Evolutionary conservation across 2,329 filamentous ascomycete species (phyloP).

Genomic region (Fusarium graminum): DNA sequence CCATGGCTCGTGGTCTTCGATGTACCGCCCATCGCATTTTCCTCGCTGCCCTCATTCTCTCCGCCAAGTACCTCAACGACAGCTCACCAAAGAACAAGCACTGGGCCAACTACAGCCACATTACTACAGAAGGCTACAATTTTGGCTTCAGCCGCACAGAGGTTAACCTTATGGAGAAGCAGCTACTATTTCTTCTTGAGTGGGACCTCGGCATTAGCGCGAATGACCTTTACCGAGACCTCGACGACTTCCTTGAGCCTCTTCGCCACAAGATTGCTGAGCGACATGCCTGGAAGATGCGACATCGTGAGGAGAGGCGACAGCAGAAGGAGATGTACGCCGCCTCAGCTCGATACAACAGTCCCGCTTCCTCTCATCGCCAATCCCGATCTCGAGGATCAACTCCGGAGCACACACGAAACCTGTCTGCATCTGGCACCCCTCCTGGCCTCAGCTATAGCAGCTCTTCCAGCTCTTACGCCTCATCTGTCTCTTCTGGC

Average conservation of each 20-base stretch:
- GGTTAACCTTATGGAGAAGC: conserved; percentile 99
- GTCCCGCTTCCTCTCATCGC: conserved; percentile 62
- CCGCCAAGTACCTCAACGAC: conserved; percentile 98
- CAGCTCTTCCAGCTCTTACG: conserved; percentile 64
- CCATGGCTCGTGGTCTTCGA: conserved; percentile 94
- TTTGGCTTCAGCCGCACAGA: conserved; percentile 96
- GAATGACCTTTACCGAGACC: conserved; percentile 86
- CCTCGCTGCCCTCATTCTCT: conserved; percentile 84
- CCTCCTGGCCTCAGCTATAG: conserved; percentile 64
- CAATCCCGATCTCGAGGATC: conserved; percentile 58
- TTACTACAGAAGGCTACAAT: conserved; percentile 72
- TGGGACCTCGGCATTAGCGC: conserved; percentile 92
- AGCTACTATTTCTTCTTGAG: conserved; percentile 92
- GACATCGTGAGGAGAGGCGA: conserved; percentile 62
- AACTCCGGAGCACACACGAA: conserved; percentile 58
- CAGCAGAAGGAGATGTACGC: conserved; percentile 56
- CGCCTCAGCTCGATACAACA: conserved; percentile 57
- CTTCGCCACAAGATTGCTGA: conserved; percentile 74
- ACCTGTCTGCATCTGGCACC: conserved; percentile 53
- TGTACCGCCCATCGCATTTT: conserved; percentile 99
- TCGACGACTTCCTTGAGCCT: conserved; percentile 89
- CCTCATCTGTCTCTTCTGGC: conserved; percentile 62
- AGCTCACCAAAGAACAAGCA: conserved; percentile 99
- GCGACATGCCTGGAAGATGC: conserved; percentile 64
- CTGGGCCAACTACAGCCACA: conserved; percentile 93